Percentiles rank a stretch among this genome's conserved stretches.
These are phyloP conservation scores for Saprolegnia diclina DNA, from an alignment of 352 stramenopile species.

Conservation along the genomic window DNA sequence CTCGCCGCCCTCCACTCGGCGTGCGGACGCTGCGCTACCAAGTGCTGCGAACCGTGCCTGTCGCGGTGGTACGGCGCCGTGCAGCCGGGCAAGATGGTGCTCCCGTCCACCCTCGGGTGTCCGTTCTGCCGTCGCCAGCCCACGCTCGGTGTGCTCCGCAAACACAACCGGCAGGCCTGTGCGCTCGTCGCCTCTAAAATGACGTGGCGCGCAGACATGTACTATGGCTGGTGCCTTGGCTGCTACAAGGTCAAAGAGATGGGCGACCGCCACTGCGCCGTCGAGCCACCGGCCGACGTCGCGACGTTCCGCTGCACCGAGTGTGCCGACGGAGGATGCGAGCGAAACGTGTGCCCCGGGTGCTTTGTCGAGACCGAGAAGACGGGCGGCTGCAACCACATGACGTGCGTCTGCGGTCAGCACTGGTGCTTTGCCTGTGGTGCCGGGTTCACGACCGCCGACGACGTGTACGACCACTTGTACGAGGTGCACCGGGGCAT, in stretches of 20 bases:
- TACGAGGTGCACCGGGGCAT: neutral
- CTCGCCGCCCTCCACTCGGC: constrained; percentile 8
- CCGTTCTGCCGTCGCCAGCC: constrained; percentile 20
- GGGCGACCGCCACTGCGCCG: neutral
- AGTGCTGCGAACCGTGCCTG: neutral
- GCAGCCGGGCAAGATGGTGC: constrained; percentile 1
- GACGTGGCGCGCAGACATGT: constrained; percentile 5
- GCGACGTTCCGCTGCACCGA: neutral
- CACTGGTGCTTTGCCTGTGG: constrained; percentile 25
- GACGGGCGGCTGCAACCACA: constrained; percentile 19
- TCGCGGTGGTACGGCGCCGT: constrained; percentile 7
- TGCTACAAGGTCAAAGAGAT: constrained; percentile 21
- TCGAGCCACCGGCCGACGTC: neutral
- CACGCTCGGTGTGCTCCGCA: neutral
- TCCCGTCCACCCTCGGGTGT: constrained; percentile 13
- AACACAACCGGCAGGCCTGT: constrained; percentile 8
- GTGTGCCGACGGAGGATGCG: neutral
- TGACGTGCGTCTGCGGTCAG: constrained; percentile 23
- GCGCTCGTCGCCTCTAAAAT: neutral
- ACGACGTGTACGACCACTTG: neutral
- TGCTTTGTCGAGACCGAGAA: constrained; percentile 20
- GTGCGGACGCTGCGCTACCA: constrained; percentile 18
- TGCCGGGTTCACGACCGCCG: neutral
- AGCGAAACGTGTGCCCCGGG: neutral
- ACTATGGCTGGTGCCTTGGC: constrained; percentile 19